These are phyloP conservation scores for Dendrobium huoshanense DNA, from an alignment of 106 monocot species.

Conservation along the genomic window DNA sequence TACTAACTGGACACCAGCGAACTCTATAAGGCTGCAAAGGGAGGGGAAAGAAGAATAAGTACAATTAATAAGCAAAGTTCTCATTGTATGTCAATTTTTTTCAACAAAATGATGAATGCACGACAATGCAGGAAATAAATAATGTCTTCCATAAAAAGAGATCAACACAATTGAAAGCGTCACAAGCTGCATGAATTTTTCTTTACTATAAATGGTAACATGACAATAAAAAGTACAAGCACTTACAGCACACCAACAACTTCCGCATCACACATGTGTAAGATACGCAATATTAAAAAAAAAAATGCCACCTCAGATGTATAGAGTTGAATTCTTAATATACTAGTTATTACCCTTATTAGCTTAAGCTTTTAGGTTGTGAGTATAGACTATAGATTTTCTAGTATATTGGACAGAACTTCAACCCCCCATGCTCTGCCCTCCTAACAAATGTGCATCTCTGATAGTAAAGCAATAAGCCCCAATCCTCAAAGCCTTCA, in stretches of 20 bases:
- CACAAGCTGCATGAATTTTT: background rate
- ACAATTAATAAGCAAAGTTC: background rate
- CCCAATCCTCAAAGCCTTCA: no score
- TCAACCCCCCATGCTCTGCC: no score
- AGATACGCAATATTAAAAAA: background rate
- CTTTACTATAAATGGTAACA: background rate
- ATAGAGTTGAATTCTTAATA: no score
- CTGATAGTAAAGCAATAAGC: no score
- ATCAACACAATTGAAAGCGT: background rate
- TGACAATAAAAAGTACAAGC: background rate
- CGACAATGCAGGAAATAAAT: background rate
- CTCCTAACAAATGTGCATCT: no score
- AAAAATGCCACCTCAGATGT: no score
- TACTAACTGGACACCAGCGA: constrained; percentile 5
- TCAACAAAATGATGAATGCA: background rate
- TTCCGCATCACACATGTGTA: background rate
- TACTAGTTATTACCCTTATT: no score
- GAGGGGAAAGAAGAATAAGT: background rate
- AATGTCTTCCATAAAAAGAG: background rate
- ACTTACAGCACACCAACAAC: background rate
- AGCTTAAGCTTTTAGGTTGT: no score
- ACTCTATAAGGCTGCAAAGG: background rate
- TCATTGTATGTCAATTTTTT: background rate
- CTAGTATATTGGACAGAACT: no score
- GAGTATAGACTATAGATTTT: no score